Base-by-base conservation (phyloP, 129 eudicot species). In the Silybum marianum region DNA sequence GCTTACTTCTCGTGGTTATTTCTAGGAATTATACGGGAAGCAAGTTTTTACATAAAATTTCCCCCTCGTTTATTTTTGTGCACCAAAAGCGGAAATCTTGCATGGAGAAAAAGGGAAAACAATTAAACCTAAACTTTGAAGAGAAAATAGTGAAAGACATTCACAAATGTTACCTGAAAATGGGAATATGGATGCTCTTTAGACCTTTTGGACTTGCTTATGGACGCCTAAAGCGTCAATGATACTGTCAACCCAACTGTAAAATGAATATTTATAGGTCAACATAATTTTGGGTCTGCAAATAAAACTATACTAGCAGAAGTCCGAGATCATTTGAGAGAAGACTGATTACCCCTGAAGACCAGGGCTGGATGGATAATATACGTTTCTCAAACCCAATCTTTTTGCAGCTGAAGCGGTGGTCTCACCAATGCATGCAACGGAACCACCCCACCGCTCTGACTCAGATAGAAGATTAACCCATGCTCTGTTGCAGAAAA, bases 391-490 rank as follows among this genome's bases (percentile, higher is more conserved):
- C 73, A 95, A 69, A 21, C 97, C 97, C 80, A 86, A 40, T 84
- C 85, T 90, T 85, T 88, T 90, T 10, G 98, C 98, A 75, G 94
- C 96, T 51, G 76, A 78, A 84, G 94, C 96, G 81, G 97, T 95
- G 76, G 98, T 95, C 82, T 90, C 98, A 34, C 98, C 98, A 65
- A 92, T 95, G 86, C 98, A 95, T 58, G 97, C 98, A 78, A 88
- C 88, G 39, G 90, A 88, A 80, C 87, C 83, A 42, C 48, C 81
- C 98, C 98, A 92, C 48, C 62, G n/a, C 67, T 82, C 89, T 46
- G 84, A 68, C 21, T 83, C 88, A 4, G 93, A 83, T 24, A 86
- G 84, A 81, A 95, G 83, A 83, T 88, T 77, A 11, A 85, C 82
- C 98, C 98, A 95, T 42, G 94, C 92, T 69, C 98, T 95, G 87